A percentile compares a stretch with the other conserved stretches of the same genome.
phyloP scores from a whole-genome alignment of 257 asterid genomes.

The Perilla frutescens region DNA sequence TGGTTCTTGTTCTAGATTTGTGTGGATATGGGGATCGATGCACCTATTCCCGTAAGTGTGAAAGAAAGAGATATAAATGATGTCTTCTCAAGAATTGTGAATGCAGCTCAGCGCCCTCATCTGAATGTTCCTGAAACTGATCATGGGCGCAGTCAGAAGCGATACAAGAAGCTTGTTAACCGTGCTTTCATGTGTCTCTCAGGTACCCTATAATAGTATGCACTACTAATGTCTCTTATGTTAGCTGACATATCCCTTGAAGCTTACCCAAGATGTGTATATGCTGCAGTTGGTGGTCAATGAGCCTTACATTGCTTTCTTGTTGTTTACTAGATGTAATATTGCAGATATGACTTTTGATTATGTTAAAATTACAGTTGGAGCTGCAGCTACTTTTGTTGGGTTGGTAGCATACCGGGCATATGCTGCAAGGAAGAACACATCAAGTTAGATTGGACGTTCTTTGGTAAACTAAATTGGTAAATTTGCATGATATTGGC shows the following conservation, averaged over 20 bases:
- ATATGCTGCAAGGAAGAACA: constrained; percentile 78
- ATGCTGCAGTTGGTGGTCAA: constrained; percentile 7
- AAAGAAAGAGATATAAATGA: constrained; percentile 82
- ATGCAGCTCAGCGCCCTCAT: constrained; percentile 89
- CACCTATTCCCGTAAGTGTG: constrained; percentile 81
- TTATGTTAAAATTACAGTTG: constrained; percentile 62
- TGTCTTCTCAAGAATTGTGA: constrained; percentile 76
- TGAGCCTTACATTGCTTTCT: constrained; percentile 9
- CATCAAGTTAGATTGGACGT: constrained; percentile 54
- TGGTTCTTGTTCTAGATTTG: constrained; percentile 64
- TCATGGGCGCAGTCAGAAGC: constrained; percentile 71
- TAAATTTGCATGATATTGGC: neutral
- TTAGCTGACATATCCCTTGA: constrained; percentile 8
- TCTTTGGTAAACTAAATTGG: constrained; percentile 36
- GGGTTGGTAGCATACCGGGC: constrained; percentile 86
- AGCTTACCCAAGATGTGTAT: neutral
- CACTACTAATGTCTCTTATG: constrained; percentile 11
- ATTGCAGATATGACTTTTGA: constrained; percentile 25
- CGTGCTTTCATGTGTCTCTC: constrained; percentile 72
- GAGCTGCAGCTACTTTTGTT: constrained; percentile 80
- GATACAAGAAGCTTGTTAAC: constrained; percentile 60
- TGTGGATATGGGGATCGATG: constrained; percentile 81
- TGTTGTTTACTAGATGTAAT: constrained; percentile 11
- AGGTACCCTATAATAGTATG: constrained; percentile 49
- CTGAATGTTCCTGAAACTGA: constrained; percentile 90